Conservation (phyloP, 176 grass and related monocot genomes). For the Urochloa ruziziensis region DNA sequence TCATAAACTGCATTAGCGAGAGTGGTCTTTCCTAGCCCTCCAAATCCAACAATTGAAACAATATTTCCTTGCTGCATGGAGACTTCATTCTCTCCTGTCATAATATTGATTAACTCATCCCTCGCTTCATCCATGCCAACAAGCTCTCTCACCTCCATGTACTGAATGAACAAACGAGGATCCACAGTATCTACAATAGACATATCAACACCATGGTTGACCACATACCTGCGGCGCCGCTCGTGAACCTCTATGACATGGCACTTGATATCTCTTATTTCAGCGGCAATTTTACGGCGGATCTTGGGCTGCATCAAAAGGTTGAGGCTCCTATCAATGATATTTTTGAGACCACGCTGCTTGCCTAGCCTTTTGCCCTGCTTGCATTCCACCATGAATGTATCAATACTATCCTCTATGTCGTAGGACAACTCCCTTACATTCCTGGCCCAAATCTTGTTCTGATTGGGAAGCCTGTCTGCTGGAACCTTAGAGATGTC, state of each 20-base stretch:
- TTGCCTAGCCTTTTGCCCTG: accelerated
- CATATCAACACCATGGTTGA: neutral
- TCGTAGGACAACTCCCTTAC: slow-evolving; percentile 19
- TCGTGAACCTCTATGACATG: neutral
- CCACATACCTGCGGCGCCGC: neutral
- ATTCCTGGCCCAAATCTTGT: neutral
- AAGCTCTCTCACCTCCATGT: neutral
- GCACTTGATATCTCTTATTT: neutral
- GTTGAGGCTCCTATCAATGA: neutral
- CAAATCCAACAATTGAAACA: neutral
- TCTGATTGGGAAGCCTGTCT: neutral
- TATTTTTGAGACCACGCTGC: neutral
- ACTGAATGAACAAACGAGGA: neutral
- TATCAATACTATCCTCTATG: neutral
- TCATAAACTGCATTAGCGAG: neutral
- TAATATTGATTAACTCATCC: neutral
- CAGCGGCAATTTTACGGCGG: neutral
- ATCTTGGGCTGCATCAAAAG: neutral
- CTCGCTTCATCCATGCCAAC: neutral
- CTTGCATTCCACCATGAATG: neutral
- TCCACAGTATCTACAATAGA: neutral
- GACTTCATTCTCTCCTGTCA: neutral
- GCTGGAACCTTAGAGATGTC: neutral
- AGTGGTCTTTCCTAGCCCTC: neutral
- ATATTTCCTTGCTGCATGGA: neutral